A percentile compares a stretch with the other conserved stretches of the same genome.
phyloP scores from a whole-genome alignment of 345 rosid species.

The Acer negundo region DNA sequence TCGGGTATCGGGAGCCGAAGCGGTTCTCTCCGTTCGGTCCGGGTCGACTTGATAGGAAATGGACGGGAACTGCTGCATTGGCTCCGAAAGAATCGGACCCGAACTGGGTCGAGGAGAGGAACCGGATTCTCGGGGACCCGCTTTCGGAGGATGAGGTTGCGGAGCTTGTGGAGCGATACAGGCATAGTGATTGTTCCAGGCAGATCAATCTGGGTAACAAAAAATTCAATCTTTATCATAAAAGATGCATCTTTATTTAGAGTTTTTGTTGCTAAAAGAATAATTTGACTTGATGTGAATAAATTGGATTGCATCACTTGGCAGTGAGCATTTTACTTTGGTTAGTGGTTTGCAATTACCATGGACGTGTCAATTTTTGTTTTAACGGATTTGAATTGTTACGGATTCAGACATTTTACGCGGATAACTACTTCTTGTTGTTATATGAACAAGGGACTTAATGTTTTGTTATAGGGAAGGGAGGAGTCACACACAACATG shows the following conservation, averaged over 20 bases:
- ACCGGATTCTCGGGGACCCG: conserved; percentile 54
- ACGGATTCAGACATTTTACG: no score
- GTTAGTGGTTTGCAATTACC: background rate
- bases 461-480: conserved; percentile 52
- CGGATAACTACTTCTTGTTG: no score
- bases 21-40: conserved; percentile 94
- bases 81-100: conserved; percentile 34
- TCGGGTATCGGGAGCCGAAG: conserved; percentile 84
- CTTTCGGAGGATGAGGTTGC: conserved; percentile 67
- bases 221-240: background rate
- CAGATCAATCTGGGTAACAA: conserved; percentile 79
- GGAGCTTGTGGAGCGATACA: conserved; percentile 75
- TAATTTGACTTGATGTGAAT: background rate
- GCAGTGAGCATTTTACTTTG: background rate
- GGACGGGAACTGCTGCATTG: conserved; percentile 82
- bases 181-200: conserved; percentile 78
- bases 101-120: conserved; percentile 46
- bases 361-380: no score
- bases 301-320: background rate
- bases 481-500: conserved; percentile 92
- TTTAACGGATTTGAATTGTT: no score
- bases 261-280: background rate
- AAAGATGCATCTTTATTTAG: background rate
- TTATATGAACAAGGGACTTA: no score
- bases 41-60: conserved; percentile 70